These are phyloP conservation scores for Adansonia grandidieri DNA, from an alignment of 441 rosid species.

Conservation along the genomic window DNA sequence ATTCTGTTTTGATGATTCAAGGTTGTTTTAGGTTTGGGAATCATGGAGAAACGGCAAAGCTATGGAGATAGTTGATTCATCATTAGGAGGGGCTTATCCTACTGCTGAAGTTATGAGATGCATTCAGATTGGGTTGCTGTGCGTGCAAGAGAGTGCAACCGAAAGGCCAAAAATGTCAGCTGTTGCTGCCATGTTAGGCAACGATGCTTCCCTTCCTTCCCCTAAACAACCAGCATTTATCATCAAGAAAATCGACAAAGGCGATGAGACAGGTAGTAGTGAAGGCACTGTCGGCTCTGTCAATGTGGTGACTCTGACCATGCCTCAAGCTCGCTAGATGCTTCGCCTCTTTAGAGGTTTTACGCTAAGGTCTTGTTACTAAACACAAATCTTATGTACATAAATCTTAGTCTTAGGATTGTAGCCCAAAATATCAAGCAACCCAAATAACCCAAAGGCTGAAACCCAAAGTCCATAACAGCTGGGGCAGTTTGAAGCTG, in stretches of 20 bases:
- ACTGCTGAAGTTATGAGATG: conserved; percentile 37
- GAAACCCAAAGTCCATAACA: neutral
- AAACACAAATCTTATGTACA: neutral
- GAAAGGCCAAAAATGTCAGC: conserved; percentile 49
- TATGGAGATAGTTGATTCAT: conserved; percentile 36
- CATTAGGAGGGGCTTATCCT: conserved; percentile 23
- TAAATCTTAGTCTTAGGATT: neutral
- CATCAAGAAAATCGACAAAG: neutral
- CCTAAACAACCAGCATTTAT: conserved; percentile 33
- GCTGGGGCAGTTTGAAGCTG: neutral
- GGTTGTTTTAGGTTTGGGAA: conserved; percentile 43
- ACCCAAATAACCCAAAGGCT: neutral
- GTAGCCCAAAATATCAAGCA: neutral
- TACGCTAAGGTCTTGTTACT: neutral
- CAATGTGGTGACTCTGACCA: neutral
- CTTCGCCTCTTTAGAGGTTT: neutral
- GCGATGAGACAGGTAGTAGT: neutral
- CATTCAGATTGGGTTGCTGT: conserved; percentile 49
- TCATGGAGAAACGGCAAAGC: conserved; percentile 38
- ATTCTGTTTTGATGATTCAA: neutral
- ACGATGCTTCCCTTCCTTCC: conserved; percentile 29
- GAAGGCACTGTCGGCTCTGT: neutral
- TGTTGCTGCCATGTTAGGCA: conserved; percentile 43
- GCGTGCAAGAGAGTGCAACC: conserved; percentile 44
- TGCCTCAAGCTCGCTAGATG: neutral